Evolutionary conservation across 148 eudicot species (phyloP).

Genomic region (Salicornia ramosissima): DNA sequence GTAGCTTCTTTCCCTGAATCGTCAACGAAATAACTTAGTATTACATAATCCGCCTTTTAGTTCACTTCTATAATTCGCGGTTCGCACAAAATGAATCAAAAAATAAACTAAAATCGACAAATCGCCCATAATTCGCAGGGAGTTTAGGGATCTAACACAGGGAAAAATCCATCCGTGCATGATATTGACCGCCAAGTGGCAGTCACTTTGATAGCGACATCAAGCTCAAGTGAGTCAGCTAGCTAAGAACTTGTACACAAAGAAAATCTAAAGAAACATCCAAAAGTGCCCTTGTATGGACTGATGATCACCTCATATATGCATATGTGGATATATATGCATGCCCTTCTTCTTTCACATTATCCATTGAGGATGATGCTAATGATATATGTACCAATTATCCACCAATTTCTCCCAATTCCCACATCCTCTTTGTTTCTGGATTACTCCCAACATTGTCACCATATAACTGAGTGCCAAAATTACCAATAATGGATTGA

Average conservation of each 20-base stretch:
- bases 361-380: constrained; percentile 23
- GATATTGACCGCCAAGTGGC: background rate
- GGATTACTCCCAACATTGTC: background rate
- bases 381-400: constrained; percentile 4
- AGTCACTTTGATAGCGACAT: constrained; percentile 4
- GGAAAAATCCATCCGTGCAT: background rate
- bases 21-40: too few relatives aligned
- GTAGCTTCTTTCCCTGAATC: too few relatives aligned
- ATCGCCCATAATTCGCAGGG: too few relatives aligned
- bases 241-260: constrained; percentile 4
- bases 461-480: background rate
- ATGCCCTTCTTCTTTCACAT: background rate
- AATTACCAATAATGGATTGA: background rate
- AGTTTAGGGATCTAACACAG: too few relatives aligned
- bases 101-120: too few relatives aligned
- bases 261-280: background rate
- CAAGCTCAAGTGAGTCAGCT: constrained; percentile 5
- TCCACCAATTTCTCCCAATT: constrained; percentile 13
- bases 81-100: too few relatives aligned
- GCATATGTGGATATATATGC: too few relatives aligned
- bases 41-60: too few relatives aligned
- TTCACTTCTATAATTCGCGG: too few relatives aligned
- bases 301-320: background rate
- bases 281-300: background rate
- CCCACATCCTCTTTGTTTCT: constrained; percentile 14